Base-by-base conservation (phyloP, 768 basidiomycete genomes). In the Rhodotorula toruloides region DNA sequence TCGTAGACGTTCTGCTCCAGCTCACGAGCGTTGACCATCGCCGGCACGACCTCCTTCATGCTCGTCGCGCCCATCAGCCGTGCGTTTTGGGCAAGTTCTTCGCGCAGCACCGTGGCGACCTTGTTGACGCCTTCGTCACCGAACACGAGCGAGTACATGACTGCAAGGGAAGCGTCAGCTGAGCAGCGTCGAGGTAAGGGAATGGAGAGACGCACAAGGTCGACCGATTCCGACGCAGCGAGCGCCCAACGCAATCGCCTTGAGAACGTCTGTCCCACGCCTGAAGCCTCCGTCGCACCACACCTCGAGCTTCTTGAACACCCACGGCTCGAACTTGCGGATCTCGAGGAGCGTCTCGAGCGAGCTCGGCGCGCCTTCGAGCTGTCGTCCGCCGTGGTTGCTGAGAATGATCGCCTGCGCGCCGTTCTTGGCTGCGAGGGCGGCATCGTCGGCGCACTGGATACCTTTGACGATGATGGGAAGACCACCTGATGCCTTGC, bases 401-500 rank as follows among this genome's bases (percentile, higher is more conserved):
- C 88, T 90, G 14, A 97, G 78, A 61, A 93, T 81, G 67, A 97
- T 90, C 9, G 88, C 93, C 62, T 93, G 86, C 25, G 89, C 86
- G 19, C 91, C 90, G 37, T 87, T 83, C 67, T 92, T 86, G 25
- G 83, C 84, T 36, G 91, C 91, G 52, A 91, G 83, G 47, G 90
- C 84, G 4, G 89, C 91, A 78, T 96, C 93, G 84, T 80, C 75
- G 25, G 74, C 72, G 0, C 76, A 68, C 37, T 67, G 75, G 52
- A 80, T 73, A 25, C 79, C 79, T 56, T 80, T 80, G 56, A 80
- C 63, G 14, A 79, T 77, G 48, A 80, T 55, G 2, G 78, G 77
- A 19, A 80, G 64, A 21, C 72, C 61, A 13, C n/a, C 37, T 8
- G 78, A 76, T 13, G 54, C 58, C n/a, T 63, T 47, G 32, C 50